Evolutionary conservation across 352 stramenopile genomes (phyloP), one percentile per base, ranked within the genome.

Genomic region (Peronospora farinosa): DNA sequence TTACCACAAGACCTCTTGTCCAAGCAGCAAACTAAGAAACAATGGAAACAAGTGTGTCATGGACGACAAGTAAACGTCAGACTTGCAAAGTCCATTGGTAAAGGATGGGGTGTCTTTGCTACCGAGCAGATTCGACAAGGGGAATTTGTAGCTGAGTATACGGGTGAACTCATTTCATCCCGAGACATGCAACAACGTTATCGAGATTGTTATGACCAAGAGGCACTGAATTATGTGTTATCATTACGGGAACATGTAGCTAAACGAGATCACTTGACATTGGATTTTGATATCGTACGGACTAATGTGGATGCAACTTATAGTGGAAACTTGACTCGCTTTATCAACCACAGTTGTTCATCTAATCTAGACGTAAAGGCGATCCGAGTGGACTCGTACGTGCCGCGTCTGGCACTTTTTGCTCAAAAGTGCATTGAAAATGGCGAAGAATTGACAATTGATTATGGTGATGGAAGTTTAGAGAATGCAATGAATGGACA

Each of bases 261-360:
- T 35, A 47, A 23, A 12, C 16, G 11, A 5, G 32, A 12, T 10
- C 12, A 9, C 10, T 23, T 15, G 9, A 25, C 32, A 8, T 31
- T 56, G 12, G 12, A 16, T 21, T 75, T 63, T 8, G 30, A 51
- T 38, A 47, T 69, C 7, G 50, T 85, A 33, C 65, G 76, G 23
- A 86, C 72, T 8, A 90, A 82, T 39, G 72, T 88, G 1, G 78
- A 90, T 38, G 78, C 76, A 7, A 62, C 63, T 0, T 25, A 16
- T 12, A 43, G 43, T n/a, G 74, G 76, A 8, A 78, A 63, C 65
- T 72, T 74, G 37, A 77, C 76, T n/a, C 78, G 78, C n/a, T 71
- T 88, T 11, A 57, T 85, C 49, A 90, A 90, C 49, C 76, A 90
- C 56, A 80, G 72, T 40, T 90, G 79, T 54, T 58, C 54, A 11